Evolutionary conservation across 805 yeast species (phyloP), one percentile per base, ranked within the genome.

Genomic region (Nakazawaea siamensis): DNA sequence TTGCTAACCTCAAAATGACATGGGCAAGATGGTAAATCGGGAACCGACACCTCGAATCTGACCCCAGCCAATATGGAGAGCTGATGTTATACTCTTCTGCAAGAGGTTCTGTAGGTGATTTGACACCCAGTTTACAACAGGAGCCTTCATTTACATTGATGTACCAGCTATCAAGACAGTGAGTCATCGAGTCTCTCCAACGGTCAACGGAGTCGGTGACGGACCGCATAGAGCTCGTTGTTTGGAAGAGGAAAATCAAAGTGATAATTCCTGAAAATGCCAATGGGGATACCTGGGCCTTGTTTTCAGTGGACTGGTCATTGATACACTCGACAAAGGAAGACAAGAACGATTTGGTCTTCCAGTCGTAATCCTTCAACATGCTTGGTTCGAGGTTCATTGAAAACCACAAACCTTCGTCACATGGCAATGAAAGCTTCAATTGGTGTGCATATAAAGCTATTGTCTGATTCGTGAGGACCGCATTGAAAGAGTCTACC

Each of bases 21-120:
- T 80, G 86, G 1, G 82, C 73, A 51, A 80, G 63, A 49, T 82
- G 86, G 52, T 74, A 79, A 40, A 75, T 71, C 0, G 87, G 80
- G 34, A 69, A 63, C 32, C 68, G 69, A 48, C 81, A 76, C 23
- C 71, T 55, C 2, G 57, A 48, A 40, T 57, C 68, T 18, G 44
- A 45, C 2, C 27, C 9, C 4, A 21, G 17, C 18, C 24, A 24
- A 23, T 37, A 37, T 6, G 10, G 14, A 2, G 32, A 27, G 4
- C 30, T 27, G 23, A 26, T 36, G 6, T 14, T 18, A 14, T n/a
- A 12, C 8, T 32, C 39, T 5, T 7, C 15, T 5, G 10, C 23
- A n/a, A 17, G 9, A 18, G 5, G 23, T 7, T 16, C 6, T 6
- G 6, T 8, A 6, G 6, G 15, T 10, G 14, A n/a, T n/a, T n/a